Base-by-base conservation (phyloP, 129 eudicot species). In the Deinandra increscens region DNA sequence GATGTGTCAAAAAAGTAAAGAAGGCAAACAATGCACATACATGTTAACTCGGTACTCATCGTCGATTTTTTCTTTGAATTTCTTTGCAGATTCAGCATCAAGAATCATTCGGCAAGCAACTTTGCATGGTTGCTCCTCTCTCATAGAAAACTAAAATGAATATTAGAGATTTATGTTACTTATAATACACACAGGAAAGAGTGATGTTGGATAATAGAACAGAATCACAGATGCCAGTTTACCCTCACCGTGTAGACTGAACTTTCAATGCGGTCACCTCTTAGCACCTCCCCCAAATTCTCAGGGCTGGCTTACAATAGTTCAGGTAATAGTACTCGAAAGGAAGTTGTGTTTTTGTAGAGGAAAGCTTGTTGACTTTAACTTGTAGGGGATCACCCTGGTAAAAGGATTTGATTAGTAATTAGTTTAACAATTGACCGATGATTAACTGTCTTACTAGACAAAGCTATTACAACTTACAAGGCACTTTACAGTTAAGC, bases 21-120 rank as follows among this genome's bases (percentile, higher is more conserved):
- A 22, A 44, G 60, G 61, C 5, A 48, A 17, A 67, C 33, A 26
- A 59, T 62, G 37, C 13, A 22, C 89, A 63, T 86, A 91, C 98
- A 91, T 88, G 77, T 91, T 88, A 54, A 84, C 96, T 63, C 94
- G 81, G 72, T 91, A 91, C 66, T 91, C 98, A 68, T n/a, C n/a
- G n/a, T n/a, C n/a, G n/a, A n/a, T n/a, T n/a, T n/a, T n/a, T n/a
- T n/a, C n/a, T n/a, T n/a, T 91, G 48, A 91, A 91, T 58, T 88
- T 85, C 84, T 91, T 91, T 42, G 98, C 86, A 68, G 84, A 67
- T 75, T 63, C 86, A 71, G 91, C 91, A 86, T 81, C 77, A 54
- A 88, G 90, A 43, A 70, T 84, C 1, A 74, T 31, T 55, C 82
- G 82, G 69, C 98, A 91, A 9, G 80, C 91, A 42, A 84, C 96